Evolutionary conservation across 164 flowering plant genomes (phyloP), one percentile per base, ranked within the genome.

Genomic region (Annona squamosa): DNA sequence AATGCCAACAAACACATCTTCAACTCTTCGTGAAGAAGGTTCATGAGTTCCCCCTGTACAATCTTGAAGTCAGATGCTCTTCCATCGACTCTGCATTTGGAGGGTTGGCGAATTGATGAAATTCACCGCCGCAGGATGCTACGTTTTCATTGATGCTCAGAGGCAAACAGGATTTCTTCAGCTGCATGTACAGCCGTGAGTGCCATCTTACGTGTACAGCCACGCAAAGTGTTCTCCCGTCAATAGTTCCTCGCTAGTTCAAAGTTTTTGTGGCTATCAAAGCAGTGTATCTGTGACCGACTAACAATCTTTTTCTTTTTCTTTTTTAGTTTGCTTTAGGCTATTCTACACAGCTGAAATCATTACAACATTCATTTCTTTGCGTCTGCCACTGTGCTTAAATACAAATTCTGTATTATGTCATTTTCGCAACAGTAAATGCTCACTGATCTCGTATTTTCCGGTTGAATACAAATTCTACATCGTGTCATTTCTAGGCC

Each of bases 1-100:
- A 52, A 43, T 75, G 46, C 83, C 86, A 46, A 19, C 76, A 77
- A 73, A 72, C 63, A 47, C 79, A 67, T 67, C 89, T 0, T 78
- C 85, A 41, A 72, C 70, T 57, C 71, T 86, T 48, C 68, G 17
- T 4, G 48, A 62, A 48, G 72, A 76, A 66, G 74, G 74, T 46
- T 18, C 43, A 67, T 67, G 71, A 61, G 17, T 1, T 16, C 17
- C 5, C 1, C 37, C 48, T 10, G 26, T 19, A 1, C 37, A 16
- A 66, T 43, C 26, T 9, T 19, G 56, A 68, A 9, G 42, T 68
- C 17, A 68, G 70, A 46, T 68, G 57, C 4, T 42, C 16, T 46
- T 66, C 46, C 12, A 64, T 52, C 59, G 13, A 52, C 13, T 52
- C 3, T 52, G 13, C 13, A 16, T 52, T 5, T 5, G 59, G 13